These are phyloP conservation scores for Didymella glomerata DNA, from an alignment of 2,329 filamentous ascomycete species.

Conservation along the genomic window DNA sequence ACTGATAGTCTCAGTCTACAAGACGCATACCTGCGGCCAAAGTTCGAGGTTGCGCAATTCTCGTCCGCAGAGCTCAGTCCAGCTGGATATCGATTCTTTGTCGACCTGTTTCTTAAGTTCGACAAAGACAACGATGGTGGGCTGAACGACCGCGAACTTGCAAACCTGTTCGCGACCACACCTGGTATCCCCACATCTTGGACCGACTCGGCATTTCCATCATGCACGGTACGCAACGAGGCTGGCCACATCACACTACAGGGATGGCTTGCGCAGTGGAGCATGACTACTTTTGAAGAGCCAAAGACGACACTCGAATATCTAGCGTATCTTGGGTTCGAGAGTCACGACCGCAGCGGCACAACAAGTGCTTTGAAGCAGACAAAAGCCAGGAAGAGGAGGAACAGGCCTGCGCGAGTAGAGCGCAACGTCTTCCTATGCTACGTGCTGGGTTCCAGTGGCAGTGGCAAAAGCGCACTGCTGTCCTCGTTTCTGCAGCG, in stretches of 20 bases:
- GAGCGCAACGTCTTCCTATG: constrained; percentile 95
- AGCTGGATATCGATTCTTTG: constrained; percentile 94
- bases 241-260: constrained; percentile 94
- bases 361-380: constrained; percentile 88
- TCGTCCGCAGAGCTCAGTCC: constrained; percentile 94
- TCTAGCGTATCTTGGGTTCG: constrained; percentile 94
- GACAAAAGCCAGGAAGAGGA: constrained; percentile 88
- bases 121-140: constrained; percentile 98
- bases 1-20: constrained; percentile 93
- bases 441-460: constrained; percentile 85
- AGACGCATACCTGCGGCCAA: constrained; percentile 89
- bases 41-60: constrained; percentile 91
- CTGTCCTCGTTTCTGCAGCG: constrained; percentile 91
- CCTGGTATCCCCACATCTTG: constrained; percentile 88
- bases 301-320: constrained; percentile 96
- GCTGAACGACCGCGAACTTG: constrained; percentile 83
- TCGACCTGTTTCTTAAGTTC: constrained; percentile 92
- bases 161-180: constrained; percentile 88
- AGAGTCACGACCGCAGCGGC: constrained; percentile 75
- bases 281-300: constrained; percentile 97
- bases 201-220: constrained; percentile 88
- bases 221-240: constrained; percentile 93
- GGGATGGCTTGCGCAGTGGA: constrained; percentile 98
- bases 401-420: constrained; percentile 81
- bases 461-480: constrained; percentile 89